Conservation (phyloP, 1,284 basidiomycete genomes). For the Microstroma glucosiphilum region DNA sequence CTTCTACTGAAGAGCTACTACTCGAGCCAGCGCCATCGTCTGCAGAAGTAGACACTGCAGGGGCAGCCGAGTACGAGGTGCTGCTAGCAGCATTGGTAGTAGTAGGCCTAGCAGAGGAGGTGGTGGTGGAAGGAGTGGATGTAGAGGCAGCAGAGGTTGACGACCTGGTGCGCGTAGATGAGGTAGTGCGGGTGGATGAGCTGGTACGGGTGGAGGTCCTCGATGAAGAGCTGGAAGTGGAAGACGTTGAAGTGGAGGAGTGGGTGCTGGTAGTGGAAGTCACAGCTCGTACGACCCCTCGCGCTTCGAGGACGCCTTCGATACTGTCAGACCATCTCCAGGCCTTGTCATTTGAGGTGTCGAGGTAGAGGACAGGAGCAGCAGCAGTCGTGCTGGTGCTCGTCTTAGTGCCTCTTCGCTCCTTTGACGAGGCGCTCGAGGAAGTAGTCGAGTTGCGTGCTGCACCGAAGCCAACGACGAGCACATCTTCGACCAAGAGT, state of each 20-base stretch:
- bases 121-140: not conserved
- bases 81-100: too few species aligned
- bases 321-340: slow-evolving; percentile 37
- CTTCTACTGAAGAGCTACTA: too few species aligned
- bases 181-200: not conserved
- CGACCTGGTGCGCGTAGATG: not conserved
- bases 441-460: slow-evolving; percentile 8
- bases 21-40: too few species aligned
- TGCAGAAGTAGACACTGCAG: too few species aligned
- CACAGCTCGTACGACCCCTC: not conserved
- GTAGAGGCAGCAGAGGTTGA: not conserved
- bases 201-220: not conserved
- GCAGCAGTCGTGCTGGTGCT: not conserved
- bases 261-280: not conserved
- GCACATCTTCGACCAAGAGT: slow-evolving; percentile 32
- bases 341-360: slow-evolving; percentile 13
- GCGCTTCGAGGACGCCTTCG: slow-evolving; percentile 24
- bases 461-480: slow-evolving; percentile 46
- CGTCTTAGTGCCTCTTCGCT: not conserved
- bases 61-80: too few species aligned
- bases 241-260: not conserved
- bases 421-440: not conserved
- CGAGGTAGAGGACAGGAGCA: slow-evolving; percentile 12
- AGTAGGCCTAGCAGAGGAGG: too few species aligned
- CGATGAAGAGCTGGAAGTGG: not conserved